Conservation (phyloP, 1,139 yeast genomes). For the Ogataea hybrid region DNA sequence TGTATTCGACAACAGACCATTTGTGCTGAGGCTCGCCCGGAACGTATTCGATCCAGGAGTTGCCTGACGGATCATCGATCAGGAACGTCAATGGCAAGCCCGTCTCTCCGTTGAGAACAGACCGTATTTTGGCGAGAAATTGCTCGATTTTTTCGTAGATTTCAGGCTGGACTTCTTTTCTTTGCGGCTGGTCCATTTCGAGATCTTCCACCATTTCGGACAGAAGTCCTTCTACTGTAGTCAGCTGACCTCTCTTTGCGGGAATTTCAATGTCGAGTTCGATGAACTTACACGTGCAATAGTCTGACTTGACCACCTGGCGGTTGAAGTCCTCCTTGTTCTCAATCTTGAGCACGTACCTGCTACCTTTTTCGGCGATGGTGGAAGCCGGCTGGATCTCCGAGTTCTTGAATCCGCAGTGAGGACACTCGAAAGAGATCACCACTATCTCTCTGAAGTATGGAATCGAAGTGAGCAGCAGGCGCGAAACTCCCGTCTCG, state of each 20-base stretch:
- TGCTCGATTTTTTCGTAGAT: constrained; percentile 70
- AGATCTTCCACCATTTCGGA: constrained; percentile 84
- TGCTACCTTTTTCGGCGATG: constrained; percentile 83
- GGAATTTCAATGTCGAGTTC: constrained; percentile 95
- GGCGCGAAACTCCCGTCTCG: constrained; percentile 75
- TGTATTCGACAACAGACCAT: constrained; percentile 84
- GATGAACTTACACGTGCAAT: constrained; percentile 75
- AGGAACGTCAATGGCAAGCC: constrained; percentile 77
- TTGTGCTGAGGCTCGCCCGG: constrained; percentile 91
- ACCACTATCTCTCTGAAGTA: constrained; percentile 86
- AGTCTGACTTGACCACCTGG: constrained; percentile 89
- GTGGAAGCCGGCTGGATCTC: constrained; percentile 94
- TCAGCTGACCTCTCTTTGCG: constrained; percentile 88
- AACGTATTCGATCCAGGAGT: constrained; percentile 90
- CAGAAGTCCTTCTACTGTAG: constrained; percentile 88
- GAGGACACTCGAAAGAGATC: constrained; percentile 96
- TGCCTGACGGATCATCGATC: constrained; percentile 94
- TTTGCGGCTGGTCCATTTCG: constrained; percentile 72
- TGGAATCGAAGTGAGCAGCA: constrained; percentile 87
- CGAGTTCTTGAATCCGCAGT: constrained; percentile 86
- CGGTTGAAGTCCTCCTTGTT: constrained; percentile 74
- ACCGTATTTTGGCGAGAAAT: constrained; percentile 59
- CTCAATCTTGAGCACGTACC: constrained; percentile 71
- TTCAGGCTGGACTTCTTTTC: constrained; percentile 72
- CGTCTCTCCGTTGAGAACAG: constrained; percentile 61